A percentile compares a stretch with the other conserved stretches of the same genome.
These are phyloP conservation scores for Ceratocystis ficicola DNA, from an alignment of 2,329 filamentous ascomycete species.

Conservation along the genomic window DNA sequence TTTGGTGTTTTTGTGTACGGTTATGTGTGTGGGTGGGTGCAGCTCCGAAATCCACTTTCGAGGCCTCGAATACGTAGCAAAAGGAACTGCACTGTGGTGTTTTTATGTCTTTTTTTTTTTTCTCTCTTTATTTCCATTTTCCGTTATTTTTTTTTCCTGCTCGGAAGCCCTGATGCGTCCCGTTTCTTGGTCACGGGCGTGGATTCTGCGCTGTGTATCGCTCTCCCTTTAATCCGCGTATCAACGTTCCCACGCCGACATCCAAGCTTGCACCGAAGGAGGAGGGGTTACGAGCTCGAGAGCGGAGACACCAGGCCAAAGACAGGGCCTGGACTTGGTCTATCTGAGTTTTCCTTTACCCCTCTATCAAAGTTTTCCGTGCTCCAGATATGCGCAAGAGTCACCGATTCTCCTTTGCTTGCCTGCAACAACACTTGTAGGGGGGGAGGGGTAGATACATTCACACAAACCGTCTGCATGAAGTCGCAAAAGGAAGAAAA, in stretches of 20 bases:
- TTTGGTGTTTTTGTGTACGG: neutral
- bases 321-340: neutral
- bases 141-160: neutral
- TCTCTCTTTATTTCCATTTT: neutral
- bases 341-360: neutral
- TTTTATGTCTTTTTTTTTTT: neutral
- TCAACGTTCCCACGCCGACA: neutral
- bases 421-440: neutral
- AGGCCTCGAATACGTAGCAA: neutral
- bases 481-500: neutral
- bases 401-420: neutral
- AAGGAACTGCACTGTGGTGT: neutral
- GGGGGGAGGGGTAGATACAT: neutral
- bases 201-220: neutral
- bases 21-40: neutral
- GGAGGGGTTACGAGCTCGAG: neutral
- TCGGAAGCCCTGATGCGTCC: neutral
- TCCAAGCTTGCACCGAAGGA: neutral
- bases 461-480: neutral
- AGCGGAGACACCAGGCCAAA: neutral
- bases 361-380: neutral
- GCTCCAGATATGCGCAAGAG: neutral
- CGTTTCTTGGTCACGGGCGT: neutral
- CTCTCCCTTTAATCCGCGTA: neutral
- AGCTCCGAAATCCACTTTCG: conserved; percentile 1